These are phyloP conservation scores for Hordeum marinum DNA, from an alignment of 176 grass and related monocot species.

Conservation along the genomic window DNA sequence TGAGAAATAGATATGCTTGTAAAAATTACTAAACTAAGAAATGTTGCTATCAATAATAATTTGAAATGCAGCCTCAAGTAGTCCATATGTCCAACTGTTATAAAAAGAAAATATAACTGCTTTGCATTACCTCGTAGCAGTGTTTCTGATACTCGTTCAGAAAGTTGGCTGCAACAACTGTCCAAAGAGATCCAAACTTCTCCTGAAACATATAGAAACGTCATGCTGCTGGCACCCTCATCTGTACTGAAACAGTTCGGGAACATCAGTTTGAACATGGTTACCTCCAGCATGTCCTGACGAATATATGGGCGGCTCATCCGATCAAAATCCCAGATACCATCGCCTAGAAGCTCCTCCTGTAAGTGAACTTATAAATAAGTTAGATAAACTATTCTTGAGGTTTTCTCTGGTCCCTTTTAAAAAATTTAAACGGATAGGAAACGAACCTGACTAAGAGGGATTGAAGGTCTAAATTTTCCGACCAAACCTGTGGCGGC, in stretches of 20 bases:
- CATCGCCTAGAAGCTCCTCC: slow-evolving; percentile 93
- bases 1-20: background rate
- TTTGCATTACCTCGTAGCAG: slow-evolving; percentile 73
- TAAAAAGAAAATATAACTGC: slow-evolving; percentile 13
- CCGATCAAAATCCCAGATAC: slow-evolving; percentile 95
- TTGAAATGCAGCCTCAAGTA: background rate
- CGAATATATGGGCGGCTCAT: slow-evolving; percentile 87
- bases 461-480: slow-evolving; percentile 95
- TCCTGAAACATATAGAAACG: slow-evolving; percentile 44
- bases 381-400: slow-evolving; percentile 30
- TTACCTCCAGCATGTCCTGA: slow-evolving; percentile 73
- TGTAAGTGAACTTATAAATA: slow-evolving; percentile 43
- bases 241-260: background rate
- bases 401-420: background rate
- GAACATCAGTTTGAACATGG: slow-evolving; percentile 7
- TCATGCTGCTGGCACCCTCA: slow-evolving; percentile 1
- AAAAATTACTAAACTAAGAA: background rate
- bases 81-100: background rate
- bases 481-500: slow-evolving; percentile 85
- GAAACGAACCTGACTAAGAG: slow-evolving; percentile 88
- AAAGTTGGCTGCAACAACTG: slow-evolving; percentile 71
- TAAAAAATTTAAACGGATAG: slow-evolving; percentile 6
- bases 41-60: background rate
- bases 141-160: slow-evolving; percentile 83
- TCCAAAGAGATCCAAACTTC: slow-evolving; percentile 90